These are phyloP conservation scores for Parascedosporium putredinis DNA, from an alignment of 2,329 filamentous ascomycete genomes.

Conservation along the genomic window DNA sequence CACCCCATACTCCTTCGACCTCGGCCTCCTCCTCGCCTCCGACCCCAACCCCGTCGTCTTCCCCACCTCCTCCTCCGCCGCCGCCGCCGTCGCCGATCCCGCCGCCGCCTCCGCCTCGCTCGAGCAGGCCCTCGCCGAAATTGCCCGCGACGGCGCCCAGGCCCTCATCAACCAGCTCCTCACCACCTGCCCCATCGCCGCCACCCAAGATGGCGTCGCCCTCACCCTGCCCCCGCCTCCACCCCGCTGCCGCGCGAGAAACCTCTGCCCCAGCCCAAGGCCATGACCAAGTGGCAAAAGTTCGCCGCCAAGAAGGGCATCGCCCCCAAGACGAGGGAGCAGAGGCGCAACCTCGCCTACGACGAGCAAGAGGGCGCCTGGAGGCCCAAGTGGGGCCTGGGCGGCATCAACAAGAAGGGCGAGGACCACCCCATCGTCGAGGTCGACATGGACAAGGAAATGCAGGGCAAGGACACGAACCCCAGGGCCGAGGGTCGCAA, in stretches of 20 bases:
- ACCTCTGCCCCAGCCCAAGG: constrained; percentile 70
- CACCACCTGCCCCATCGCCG: constrained; percentile 70
- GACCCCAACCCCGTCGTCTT: constrained; percentile 74
- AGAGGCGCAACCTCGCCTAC: constrained; percentile 63
- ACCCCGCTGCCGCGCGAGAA: constrained; percentile 83
- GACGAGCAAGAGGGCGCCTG: constrained; percentile 80
- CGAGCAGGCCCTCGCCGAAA: constrained; percentile 59
- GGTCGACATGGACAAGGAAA: constrained; percentile 69
- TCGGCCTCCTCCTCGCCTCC: constrained; percentile 74
- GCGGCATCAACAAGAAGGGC: constrained; percentile 76
- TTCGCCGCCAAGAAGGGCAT: constrained; percentile 98
- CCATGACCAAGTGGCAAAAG: constrained; percentile 86
- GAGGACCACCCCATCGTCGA: constrained; percentile 87
- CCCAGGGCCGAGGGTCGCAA: constrained; percentile 52
- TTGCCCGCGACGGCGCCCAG: constrained; percentile 84
- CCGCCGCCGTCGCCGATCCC: constrained; percentile 16
- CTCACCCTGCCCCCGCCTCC: constrained; percentile 63
- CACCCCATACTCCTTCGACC: constrained; percentile 85
- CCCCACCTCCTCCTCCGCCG: too few species aligned
- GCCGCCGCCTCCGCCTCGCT: constrained; percentile 19
- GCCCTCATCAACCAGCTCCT: constrained; percentile 90
- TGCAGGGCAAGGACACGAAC: constrained; percentile 48
- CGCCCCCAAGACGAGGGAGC: constrained; percentile 73
- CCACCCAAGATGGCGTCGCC: constrained; percentile 60
- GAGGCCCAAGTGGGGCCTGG: constrained; percentile 92